Evolutionary conservation across 352 stramenopile species (phyloP).

Genomic region (Blastocystis sp.): DNA sequence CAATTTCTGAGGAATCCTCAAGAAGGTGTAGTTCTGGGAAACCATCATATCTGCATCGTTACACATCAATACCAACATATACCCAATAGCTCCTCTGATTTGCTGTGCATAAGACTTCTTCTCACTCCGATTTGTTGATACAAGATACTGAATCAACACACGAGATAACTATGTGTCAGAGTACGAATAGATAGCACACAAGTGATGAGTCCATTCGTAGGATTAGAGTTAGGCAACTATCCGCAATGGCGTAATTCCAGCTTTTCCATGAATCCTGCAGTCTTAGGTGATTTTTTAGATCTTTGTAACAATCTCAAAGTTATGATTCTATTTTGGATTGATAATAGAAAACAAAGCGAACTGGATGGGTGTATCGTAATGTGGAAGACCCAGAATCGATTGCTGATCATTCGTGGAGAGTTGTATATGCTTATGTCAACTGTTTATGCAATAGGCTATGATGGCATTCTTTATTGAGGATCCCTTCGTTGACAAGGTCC

Average conservation of each 20-base stretch:
- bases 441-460: conserved; percentile 35
- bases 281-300: conserved; percentile 22
- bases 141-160: conserved; percentile 10
- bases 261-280: conserved; percentile 16
- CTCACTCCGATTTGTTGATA: background rate
- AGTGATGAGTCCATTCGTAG: background rate
- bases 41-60: conserved; percentile 26
- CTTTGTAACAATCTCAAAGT: conserved; percentile 43
- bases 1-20: background rate
- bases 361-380: conserved; percentile 82
- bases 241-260: background rate
- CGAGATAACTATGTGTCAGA: conserved; percentile 5
- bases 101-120: conserved; percentile 8
- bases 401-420: conserved; percentile 84
- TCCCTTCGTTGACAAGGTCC: conserved; percentile 46
- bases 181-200: background rate
- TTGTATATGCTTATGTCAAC: conserved; percentile 73
- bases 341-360: conserved; percentile 65
- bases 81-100: conserved; percentile 27
- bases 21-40: background rate
- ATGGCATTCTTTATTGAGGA: conserved; percentile 61
- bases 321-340: no score
- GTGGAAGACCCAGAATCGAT: conserved; percentile 80
- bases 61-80: background rate
- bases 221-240: background rate